These are phyloP conservation scores for Pseudognaphalium luteoalbum DNA, from an alignment of 129 eudicot species.

Conservation along the genomic window DNA sequence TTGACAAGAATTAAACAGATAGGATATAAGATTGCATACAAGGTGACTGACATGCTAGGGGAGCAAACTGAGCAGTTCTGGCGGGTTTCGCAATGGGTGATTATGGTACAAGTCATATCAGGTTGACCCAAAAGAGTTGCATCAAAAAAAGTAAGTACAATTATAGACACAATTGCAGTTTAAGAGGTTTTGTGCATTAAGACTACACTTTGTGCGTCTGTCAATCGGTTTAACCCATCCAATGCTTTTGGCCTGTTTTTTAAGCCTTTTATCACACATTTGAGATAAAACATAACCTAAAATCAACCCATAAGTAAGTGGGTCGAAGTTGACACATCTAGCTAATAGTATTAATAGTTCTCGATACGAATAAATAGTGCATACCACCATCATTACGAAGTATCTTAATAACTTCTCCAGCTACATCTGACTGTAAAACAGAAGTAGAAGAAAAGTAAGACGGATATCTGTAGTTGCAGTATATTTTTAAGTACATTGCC, in stretches of 20 bases:
- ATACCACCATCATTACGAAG: slow-evolving; percentile 78
- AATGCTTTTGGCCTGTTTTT: background rate
- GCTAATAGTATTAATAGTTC: background rate
- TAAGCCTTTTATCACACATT: background rate
- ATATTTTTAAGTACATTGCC: background rate
- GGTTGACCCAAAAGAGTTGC: background rate
- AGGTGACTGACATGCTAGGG: slow-evolving; percentile 7
- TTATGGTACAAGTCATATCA: background rate
- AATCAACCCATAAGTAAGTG: background rate
- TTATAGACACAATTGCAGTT: background rate
- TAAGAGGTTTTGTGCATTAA: no score
- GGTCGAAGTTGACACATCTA: background rate
- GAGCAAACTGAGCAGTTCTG: background rate
- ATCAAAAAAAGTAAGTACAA: background rate
- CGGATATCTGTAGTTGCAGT: background rate
- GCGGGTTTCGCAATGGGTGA: background rate
- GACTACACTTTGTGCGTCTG: slow-evolving; percentile 2
- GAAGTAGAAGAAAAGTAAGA: background rate
- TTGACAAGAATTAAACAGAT: slow-evolving; percentile 15
- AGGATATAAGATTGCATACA: slow-evolving; percentile 5
- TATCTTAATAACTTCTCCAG: slow-evolving; percentile 84
- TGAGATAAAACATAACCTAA: slow-evolving; percentile 8
- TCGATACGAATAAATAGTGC: slow-evolving; percentile 14
- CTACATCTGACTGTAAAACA: slow-evolving; percentile 58
- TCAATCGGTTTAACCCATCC: background rate